Conservation (phyloP, 2,329 filamentous ascomycete genomes). For the Trichophaea hybrida region DNA sequence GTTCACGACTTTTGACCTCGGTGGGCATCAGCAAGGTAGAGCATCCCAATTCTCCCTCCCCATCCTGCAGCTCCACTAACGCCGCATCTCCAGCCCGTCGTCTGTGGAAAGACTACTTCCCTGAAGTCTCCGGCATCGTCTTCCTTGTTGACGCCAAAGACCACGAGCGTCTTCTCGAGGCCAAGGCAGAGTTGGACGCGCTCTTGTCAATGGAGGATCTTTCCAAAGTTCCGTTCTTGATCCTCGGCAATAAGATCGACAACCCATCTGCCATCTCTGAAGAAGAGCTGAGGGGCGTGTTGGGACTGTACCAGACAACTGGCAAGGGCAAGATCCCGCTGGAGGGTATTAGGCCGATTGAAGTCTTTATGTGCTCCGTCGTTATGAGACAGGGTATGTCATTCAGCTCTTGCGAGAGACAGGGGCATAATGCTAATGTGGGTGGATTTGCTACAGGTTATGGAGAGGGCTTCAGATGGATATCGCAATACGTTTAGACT, state of each 20-base stretch:
- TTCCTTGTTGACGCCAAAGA: constrained; percentile 98
- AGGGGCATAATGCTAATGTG: constrained; percentile 19
- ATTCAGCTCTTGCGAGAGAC: background rate
- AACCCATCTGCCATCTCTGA: constrained; percentile 90
- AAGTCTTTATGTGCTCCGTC: constrained; percentile 98
- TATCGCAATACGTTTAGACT: constrained; percentile 55
- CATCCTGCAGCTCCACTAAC: constrained; percentile 16
- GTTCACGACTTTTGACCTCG: constrained; percentile 88
- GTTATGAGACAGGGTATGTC: constrained; percentile 82
- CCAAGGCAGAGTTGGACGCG: constrained; percentile 92
- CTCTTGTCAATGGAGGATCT: constrained; percentile 95
- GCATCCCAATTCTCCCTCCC: constrained; percentile 11
- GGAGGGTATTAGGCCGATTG: constrained; percentile 85
- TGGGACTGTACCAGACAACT: constrained; percentile 90
- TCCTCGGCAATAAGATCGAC: constrained; percentile 99
- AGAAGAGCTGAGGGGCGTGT: constrained; percentile 81
- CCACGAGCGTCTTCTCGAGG: constrained; percentile 82
- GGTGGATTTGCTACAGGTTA: constrained; percentile 43
- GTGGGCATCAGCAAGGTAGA: constrained; percentile 80
- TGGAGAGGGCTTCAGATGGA: constrained; percentile 79
- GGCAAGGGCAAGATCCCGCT: constrained; percentile 89
- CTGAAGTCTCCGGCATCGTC: constrained; percentile 88
- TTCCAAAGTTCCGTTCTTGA: constrained; percentile 83
- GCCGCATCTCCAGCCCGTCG: constrained; percentile 50
- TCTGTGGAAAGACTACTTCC: constrained; percentile 95